Base-by-base conservation (phyloP, 768 basidiomycete genomes). In the Naganishia randhawae region DNA sequence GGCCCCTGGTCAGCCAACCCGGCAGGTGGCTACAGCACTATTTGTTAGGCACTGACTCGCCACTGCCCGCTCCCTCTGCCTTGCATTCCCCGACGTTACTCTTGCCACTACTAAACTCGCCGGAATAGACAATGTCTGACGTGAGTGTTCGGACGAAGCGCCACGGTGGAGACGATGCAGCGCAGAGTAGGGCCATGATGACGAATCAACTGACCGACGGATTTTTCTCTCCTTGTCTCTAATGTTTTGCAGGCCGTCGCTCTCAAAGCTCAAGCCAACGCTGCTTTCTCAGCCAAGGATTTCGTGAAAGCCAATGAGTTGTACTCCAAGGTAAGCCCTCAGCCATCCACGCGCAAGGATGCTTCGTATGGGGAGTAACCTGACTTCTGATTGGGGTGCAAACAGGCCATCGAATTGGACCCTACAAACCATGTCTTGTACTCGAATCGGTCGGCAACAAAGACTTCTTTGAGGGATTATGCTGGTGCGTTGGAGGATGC, bases 221-320 rank as follows among this genome's bases (percentile, higher is more conserved):
- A 19, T 35, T 39, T 63, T 39, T 63, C 61, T 39, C 35, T 25
- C 45, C 41, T 41, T 25, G 2, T 13, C 41, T 22, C 7, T 4
- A 3, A 3, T 48, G 45, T 50, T n/a, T n/a, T 39, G 17, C 69
- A 85, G 85, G 83, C 82, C 54, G 82, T 84, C 77, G 82, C 86
- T 69, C 83, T 96, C 72, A 97, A 97, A 83, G 90, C 91, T 76
- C 86, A 86, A 76, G 94, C 93, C 75, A 97, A 97, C 85, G 92
- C 93, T 77, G 92, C 94, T 25, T 97, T 97, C 81, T 84, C 89
- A 42, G 91, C 91, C 65, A 96, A 92, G 79, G 86, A 96, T 74
- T 96, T 90, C 81, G 88, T 91, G 82, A 86, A 84, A 74, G 93
- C 94, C 8, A 90, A 77, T 50, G 78, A 76, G 33, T 72, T 78